Evolutionary conservation across 306 rosid genomes (phyloP).

Genomic region (Phaseolus lunatus): DNA sequence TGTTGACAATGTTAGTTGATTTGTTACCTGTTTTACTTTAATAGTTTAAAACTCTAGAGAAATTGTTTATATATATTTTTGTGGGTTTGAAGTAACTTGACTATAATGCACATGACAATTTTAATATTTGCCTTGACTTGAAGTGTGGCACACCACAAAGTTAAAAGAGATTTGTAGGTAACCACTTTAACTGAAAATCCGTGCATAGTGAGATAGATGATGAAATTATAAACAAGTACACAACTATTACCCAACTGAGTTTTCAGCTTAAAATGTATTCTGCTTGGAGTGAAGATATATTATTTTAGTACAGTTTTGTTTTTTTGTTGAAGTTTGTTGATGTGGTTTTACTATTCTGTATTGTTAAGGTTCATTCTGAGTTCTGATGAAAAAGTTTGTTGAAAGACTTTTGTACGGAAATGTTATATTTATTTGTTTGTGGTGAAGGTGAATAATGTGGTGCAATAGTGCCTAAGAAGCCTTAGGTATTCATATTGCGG

Average conservation of each 20-base stretch:
- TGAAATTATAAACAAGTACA: neutral
- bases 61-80: slow-evolving; percentile 2
- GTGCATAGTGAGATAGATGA: slow-evolving; percentile 13
- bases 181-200: slow-evolving; percentile 1
- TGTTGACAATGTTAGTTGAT: slow-evolving; percentile 86
- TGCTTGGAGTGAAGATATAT: slow-evolving; percentile 21
- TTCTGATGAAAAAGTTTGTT: slow-evolving; percentile 8
- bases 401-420: neutral
- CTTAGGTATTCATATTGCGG: neutral
- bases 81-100: slow-evolving; percentile 33
- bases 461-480: slow-evolving; percentile 19
- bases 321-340: slow-evolving; percentile 8
- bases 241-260: neutral
- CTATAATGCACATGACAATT: neutral
- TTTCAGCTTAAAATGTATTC: slow-evolving; percentile 16
- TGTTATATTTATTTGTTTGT: slow-evolving; percentile 18
- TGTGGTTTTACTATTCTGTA: slow-evolving; percentile 4
- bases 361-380: neutral
- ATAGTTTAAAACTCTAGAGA: slow-evolving; percentile 5
- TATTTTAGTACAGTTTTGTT: neutral
- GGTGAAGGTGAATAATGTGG: neutral
- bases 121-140: neutral
- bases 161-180: slow-evolving; percentile 1
- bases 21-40: slow-evolving; percentile 22
- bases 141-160: neutral